Conservation (phyloP, 2,329 filamentous ascomycete genomes). For the Fusarium pininemorale region DNA sequence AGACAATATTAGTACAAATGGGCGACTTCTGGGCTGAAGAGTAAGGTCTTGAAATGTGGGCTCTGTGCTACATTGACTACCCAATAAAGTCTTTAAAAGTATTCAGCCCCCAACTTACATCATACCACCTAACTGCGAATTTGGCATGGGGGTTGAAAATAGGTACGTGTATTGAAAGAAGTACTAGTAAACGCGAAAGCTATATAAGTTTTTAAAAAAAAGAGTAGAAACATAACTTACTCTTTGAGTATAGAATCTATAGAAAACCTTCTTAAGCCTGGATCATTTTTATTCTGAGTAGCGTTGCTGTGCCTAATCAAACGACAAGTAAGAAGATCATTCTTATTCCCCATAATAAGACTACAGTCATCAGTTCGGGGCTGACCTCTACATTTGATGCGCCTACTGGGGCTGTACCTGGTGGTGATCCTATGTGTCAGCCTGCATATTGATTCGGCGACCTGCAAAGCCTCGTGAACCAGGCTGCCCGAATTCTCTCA, state of each 20-base stretch:
- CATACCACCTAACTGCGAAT: rapidly evolving
- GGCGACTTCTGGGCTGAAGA: neutral
- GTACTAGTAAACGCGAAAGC: no score
- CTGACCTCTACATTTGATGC: no score
- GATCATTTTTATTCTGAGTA: no score
- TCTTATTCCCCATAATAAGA: no score
- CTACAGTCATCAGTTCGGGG: no score
- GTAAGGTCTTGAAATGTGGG: rapidly evolving
- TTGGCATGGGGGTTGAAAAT: neutral
- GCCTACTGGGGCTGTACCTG: neutral
- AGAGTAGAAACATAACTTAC: no score
- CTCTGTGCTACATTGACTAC: neutral
- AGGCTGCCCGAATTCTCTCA: neutral
- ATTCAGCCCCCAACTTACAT: neutral
- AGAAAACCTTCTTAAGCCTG: no score
- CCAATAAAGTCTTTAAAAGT: neutral
- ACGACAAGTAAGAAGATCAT: no score
- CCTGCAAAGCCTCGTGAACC: neutral
- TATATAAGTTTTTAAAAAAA: no score
- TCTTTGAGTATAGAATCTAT: no score
- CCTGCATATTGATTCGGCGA: neutral
- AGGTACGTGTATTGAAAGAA: neutral
- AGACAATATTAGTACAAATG: no score
- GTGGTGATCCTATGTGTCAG: neutral
- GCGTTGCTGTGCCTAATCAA: no score